A percentile compares a stretch with the other conserved stretches of the same genome.
Evolutionary conservation across 83 land plant species (phyloP).

Genomic region (Diphasiastrum complanatum): DNA sequence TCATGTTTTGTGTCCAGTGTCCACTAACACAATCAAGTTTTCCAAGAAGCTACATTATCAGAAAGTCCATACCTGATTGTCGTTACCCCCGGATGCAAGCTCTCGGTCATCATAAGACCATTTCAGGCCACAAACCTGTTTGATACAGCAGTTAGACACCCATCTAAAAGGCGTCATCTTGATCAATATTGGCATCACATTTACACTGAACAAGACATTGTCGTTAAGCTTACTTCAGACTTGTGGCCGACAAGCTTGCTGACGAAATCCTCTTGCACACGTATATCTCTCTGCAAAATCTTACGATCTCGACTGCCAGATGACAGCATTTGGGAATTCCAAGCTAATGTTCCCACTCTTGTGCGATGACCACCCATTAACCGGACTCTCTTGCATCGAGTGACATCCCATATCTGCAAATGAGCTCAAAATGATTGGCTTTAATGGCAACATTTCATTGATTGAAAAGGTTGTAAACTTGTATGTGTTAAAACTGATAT

Average conservation of each 20-base stretch:
- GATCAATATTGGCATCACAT: too few species aligned
- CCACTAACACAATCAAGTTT: not conserved
- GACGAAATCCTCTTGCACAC: constrained; percentile 6
- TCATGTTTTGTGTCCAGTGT: not conserved
- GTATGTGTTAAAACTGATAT: too few species aligned
- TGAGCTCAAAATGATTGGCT: not conserved
- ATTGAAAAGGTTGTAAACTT: too few species aligned
- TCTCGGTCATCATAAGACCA: constrained; percentile 14
- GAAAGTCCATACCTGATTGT: constrained; percentile 12
- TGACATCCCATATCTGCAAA: constrained; percentile 13
- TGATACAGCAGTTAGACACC: too few species aligned
- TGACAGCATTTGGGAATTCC: constrained; percentile 1
- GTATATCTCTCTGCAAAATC: not conserved
- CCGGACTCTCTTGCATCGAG: constrained; percentile 10
- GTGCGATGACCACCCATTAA: constrained; percentile 10
- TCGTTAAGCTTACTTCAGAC: constrained; percentile 8
- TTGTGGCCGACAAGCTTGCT: constrained; percentile 12
- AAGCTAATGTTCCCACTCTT: constrained; percentile 7
- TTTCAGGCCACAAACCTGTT: constrained; percentile 15
- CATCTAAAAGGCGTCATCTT: too few species aligned
- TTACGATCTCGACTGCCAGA: constrained; percentile 15
- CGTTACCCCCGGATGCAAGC: constrained; percentile 16
- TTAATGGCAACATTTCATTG: too few species aligned
- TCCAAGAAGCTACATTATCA: too few species aligned
- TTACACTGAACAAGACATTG: too few species aligned